Conservation (phyloP, 2,329 filamentous ascomycete species). For the Ramularia collo-cygni region DNA sequence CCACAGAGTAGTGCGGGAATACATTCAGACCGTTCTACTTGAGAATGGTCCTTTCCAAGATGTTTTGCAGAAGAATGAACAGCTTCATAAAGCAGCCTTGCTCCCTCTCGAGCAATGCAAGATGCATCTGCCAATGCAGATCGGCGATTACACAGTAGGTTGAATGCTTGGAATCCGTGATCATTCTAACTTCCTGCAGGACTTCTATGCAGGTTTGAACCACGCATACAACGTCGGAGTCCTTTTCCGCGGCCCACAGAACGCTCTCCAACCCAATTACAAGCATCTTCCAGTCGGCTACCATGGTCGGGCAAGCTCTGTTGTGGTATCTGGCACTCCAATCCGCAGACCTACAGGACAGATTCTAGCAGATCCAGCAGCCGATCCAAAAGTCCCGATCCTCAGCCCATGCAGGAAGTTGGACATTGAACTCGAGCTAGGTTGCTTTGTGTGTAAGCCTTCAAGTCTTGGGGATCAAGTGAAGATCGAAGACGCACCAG, state of each 20-base stretch:
- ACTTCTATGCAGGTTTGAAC: constrained; percentile 76
- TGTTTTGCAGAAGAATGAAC: constrained; percentile 56
- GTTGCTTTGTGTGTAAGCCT: constrained; percentile 61
- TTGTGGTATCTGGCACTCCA: constrained; percentile 67
- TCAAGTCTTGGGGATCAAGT: constrained; percentile 61
- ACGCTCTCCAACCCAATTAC: constrained; percentile 75
- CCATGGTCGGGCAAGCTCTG: constrained; percentile 68
- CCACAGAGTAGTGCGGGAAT: constrained; percentile 61
- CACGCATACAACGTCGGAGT: constrained; percentile 68
- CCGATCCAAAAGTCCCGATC: constrained; percentile 54
- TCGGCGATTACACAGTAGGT: constrained; percentile 59
- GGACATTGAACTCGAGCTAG: constrained; percentile 76
- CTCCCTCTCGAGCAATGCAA: constrained; percentile 53
- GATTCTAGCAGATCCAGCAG: constrained; percentile 58
- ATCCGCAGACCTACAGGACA: constrained; percentile 71
- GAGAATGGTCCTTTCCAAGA: constrained; percentile 53
- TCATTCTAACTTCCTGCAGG: constrained; percentile 41
- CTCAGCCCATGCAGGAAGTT: constrained; percentile 60
- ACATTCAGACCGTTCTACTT: constrained; percentile 61
- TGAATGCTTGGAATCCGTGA: neutral
- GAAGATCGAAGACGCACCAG: constrained; percentile 56
- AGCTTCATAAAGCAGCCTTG: constrained; percentile 52
- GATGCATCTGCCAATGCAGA: constrained; percentile 67
- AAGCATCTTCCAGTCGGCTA: constrained; percentile 75
- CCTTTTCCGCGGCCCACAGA: constrained; percentile 64